Evolutionary conservation across 2,329 filamentous ascomycete species (phyloP), one percentile per base, ranked within the genome.

Genomic region (Hypoxylon sp.): DNA sequence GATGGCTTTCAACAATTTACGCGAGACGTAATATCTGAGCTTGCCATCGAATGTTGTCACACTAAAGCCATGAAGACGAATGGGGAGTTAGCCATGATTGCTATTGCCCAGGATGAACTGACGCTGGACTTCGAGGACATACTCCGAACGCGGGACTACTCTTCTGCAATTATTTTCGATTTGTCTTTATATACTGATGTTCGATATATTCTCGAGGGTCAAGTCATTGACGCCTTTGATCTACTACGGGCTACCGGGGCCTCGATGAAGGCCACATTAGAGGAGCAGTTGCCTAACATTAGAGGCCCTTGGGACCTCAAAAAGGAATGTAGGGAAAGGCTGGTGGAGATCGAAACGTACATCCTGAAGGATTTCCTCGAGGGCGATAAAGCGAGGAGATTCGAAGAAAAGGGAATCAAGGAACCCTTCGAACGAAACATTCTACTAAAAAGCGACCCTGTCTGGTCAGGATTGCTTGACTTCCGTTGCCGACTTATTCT

Each of bases 131-230:
- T 76, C 6, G 64, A 76, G 33, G 33, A 74, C 13, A 68, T 73
- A 8, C 63, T 78, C 14, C 62, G 59, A 13, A 62, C 44, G 9
- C 69, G 71, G 24, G 13, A 54, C 0, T 73, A 74, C 17, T 63
- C 71, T 8, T 74, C 74, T 0, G 70, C 74, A 17, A 65, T 78
- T 1, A 67, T 79, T 17, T 77, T 80, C 22, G 74, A 73, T 5
- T 61, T 76, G 13, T 75, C 78, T 24, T 70, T 79, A 3, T 76
- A 76, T 50, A 68, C 76, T 31, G 76, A 79, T 31, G 77, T 80
- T 31, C 78, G 77, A 1, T 72, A 73, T 39, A 77, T 77, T 33
- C 59, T 79, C 22, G 78, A 78, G n/a, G 52, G 70, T 6, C 58
- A 71, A 5, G 67, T 71, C 1, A 26, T 14, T 9, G 47, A 71